Percentiles rank a stretch among this genome's conserved stretches.
Conservation (phyloP, 306 rosid species). For the Gillenia trifoliata region DNA sequence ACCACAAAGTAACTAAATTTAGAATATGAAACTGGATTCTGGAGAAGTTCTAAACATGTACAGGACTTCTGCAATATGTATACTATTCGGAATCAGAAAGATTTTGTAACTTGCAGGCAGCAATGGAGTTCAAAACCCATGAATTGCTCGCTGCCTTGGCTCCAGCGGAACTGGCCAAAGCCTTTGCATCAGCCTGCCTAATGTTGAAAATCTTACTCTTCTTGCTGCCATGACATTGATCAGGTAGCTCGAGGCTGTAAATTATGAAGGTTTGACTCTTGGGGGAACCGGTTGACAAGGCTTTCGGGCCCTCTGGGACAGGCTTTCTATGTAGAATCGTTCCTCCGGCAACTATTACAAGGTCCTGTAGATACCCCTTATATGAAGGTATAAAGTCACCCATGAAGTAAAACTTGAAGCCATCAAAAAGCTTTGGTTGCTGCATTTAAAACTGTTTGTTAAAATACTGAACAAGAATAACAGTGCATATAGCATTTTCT, state of each 20-base stretch:
- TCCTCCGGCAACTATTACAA: conserved; percentile 87
- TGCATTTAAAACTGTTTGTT: conserved; percentile 34
- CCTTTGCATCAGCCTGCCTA: conserved; percentile 52
- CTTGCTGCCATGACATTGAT: conserved; percentile 33
- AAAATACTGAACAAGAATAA: background rate
- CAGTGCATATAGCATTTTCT: background rate
- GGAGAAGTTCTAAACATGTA: conserved; percentile 10
- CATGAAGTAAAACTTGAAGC: conserved; percentile 70
- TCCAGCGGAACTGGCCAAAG: conserved; percentile 57
- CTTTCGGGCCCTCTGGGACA: conserved; percentile 29
- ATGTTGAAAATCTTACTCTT: conserved; percentile 27
- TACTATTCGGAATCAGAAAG: conserved; percentile 35
- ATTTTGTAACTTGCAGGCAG: conserved; percentile 66
- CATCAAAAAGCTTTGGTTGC: conserved; percentile 76
- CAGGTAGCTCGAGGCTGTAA: conserved; percentile 72
- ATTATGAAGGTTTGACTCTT: conserved; percentile 49
- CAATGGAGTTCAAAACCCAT: conserved; percentile 83
- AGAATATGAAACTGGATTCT: background rate
- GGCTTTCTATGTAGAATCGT: conserved; percentile 77
- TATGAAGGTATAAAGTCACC: conserved; percentile 65
- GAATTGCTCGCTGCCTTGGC: conserved; percentile 66
- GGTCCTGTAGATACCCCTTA: conserved; percentile 77
- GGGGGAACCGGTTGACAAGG: conserved; percentile 19
- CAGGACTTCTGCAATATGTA: conserved; percentile 6
- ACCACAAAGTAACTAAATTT: background rate